Conservation (phyloP, 2,329 filamentous ascomycete genomes). For the Phaeoacremonium minimum region DNA sequence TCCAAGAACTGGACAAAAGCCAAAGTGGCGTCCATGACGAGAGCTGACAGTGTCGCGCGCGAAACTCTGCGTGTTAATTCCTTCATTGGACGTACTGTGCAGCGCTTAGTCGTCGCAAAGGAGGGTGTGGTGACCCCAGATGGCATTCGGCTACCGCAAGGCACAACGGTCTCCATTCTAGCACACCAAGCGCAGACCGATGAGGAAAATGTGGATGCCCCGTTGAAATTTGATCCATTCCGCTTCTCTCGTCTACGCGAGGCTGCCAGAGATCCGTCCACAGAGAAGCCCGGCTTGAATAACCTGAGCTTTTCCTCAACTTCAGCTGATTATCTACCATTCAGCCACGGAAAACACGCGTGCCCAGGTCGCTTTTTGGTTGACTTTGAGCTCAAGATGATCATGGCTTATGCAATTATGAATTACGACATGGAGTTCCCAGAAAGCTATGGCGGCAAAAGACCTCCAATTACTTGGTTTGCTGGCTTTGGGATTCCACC, state of each 20-base stretch:
- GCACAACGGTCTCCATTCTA: constrained; percentile 25
- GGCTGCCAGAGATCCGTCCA: too few species aligned
- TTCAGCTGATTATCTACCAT: constrained; percentile 17
- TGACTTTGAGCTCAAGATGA: constrained; percentile 31
- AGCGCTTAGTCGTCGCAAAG: constrained; percentile 22
- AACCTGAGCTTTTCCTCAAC: constrained; percentile 12
- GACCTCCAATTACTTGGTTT: constrained; percentile 5
- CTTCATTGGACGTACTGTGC: constrained; percentile 14
- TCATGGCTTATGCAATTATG: constrained; percentile 17
- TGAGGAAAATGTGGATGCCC: constrained; percentile 22
- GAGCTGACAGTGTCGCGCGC: constrained; percentile 34
- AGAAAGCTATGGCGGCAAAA: constrained; percentile 19
- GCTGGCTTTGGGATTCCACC: constrained; percentile 6
- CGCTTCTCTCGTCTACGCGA: constrained; percentile 30
- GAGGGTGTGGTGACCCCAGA: constrained; percentile 23
- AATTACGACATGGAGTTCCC: constrained; percentile 17
- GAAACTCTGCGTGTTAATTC: constrained; percentile 35
- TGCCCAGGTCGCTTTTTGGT: constrained; percentile 35
- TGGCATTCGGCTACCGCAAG: constrained; percentile 23
- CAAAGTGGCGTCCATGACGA: constrained; percentile 27
- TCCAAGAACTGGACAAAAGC: constrained; percentile 31
- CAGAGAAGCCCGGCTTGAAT: constrained; percentile 10
- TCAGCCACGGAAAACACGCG: constrained; percentile 32
- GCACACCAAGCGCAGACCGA: constrained; percentile 23
- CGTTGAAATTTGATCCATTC: constrained; percentile 33